Evolutionary conservation across 169 alveolate species (phyloP), one percentile per base, ranked within the genome.

Genomic region (Plasmodium berghei): DNA sequence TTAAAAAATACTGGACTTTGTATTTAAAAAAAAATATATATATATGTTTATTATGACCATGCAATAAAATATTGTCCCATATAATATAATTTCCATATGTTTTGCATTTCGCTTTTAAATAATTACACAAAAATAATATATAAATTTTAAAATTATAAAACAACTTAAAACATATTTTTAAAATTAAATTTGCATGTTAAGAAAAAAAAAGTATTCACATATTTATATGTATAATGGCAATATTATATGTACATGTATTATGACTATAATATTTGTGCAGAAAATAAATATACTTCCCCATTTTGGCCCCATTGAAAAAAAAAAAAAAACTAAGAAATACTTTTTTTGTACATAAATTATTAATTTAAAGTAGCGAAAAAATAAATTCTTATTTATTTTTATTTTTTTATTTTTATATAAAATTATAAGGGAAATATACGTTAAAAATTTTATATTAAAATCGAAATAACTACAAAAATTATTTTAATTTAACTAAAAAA

Each of bases 261-360:
- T 14, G 34, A 14, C 34, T 67, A 67, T 67, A 52, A 20, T 18
- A 49, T 24, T 49, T 49, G 83, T 28, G 66, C 83, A 52, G 14
- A 12, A 48, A 52, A 71, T 49, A 49, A 71, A 71, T 70, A 26
- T 46, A 24, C 66, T 48, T 52, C 83, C 83, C 83, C 83, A 71
- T 71, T 71, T 71, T 71, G 83, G 83, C 83, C 83, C 83, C 83
- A 71, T 40, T 71, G 64, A 71, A 71, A 71, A 22, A 48, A 59
- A 40, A 71, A 71, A 49, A 71, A 71, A 70, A 70, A 46, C 20
- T 58, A 16, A 58, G 26, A 58, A 16, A 16, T 58, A 58, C 66
- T 58, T 58, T 58, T 58, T 58, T 58, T 58, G n/a, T 58, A n/a
- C 26, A 16, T n/a, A 58, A 58, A 24, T n/a, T n/a, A 58, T 58